Percentiles rank a stretch among this genome's conserved stretches.
Evolutionary conservation across 2,329 filamentous ascomycete genomes (phyloP).

Genomic region (Aspergillus sp.): DNA sequence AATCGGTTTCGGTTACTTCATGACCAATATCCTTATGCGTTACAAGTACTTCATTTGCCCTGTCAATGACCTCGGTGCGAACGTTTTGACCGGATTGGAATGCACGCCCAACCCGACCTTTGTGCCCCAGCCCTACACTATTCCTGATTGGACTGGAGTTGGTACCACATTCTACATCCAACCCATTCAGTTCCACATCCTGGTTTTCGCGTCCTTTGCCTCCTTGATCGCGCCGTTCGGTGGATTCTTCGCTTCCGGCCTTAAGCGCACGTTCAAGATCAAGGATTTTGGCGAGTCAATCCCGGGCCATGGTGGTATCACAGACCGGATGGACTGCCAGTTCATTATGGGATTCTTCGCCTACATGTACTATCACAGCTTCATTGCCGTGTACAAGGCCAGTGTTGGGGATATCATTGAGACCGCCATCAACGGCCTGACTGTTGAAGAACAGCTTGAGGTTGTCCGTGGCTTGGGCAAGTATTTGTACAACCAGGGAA

Average conservation of each 20-base stretch:
- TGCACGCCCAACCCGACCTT: constrained; percentile 92
- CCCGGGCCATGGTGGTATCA: constrained; percentile 94
- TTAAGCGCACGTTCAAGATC: constrained; percentile 99
- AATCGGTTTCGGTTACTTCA: constrained; percentile 70
- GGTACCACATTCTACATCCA: constrained; percentile 67
- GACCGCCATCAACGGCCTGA: constrained; percentile 81
- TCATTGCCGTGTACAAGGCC: constrained; percentile 82
- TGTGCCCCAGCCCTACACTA: constrained; percentile 64
- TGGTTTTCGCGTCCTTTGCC: constrained; percentile 85
- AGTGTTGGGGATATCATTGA: constrained; percentile 84
- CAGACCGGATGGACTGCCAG: constrained; percentile 98
- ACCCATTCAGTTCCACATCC: constrained; percentile 89
- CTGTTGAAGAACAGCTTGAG: constrained; percentile 82
- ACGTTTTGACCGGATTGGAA: constrained; percentile 80
- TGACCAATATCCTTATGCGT: constrained; percentile 77
- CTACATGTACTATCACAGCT: constrained; percentile 97
- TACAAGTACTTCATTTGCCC: constrained; percentile 99
- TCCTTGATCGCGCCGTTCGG: constrained; percentile 96
- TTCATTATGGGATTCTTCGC: constrained; percentile 99
- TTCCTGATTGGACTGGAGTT: constrained; percentile 66
- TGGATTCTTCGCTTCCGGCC: constrained; percentile 93
- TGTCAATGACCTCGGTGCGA: constrained; percentile 91
- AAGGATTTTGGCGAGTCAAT: constrained; percentile 99
- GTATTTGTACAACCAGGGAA: constrained; percentile 58
- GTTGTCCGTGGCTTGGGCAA: constrained; percentile 57